phyloP scores from a whole-genome alignment of 306 rosid genomes.

The Citrullus amarus region DNA sequence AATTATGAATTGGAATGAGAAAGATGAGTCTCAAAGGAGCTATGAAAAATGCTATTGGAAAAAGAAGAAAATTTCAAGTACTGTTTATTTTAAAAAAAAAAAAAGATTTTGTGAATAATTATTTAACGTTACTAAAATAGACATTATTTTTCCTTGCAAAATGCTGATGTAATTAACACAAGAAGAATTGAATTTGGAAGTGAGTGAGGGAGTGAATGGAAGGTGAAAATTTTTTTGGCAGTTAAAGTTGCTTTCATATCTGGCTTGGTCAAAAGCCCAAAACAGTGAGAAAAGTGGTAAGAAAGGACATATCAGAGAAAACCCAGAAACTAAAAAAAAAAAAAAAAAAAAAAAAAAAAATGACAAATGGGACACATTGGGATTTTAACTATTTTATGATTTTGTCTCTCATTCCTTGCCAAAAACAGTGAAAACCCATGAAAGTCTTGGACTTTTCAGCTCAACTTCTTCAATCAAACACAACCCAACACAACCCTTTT shows the following conservation, averaged over 20 bases:
- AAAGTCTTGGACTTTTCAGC: conserved; percentile 70
- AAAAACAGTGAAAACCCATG: conserved; percentile 81
- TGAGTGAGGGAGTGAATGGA: neutral
- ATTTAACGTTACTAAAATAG: no score
- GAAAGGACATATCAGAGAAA: neutral
- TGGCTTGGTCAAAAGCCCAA: conserved; percentile 13
- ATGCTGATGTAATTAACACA: no score
- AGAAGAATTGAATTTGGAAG: neutral
- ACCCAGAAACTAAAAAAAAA: neutral
- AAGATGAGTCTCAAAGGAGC: neutral
- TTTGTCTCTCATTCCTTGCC: conserved; percentile 35
- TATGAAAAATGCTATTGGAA: neutral
- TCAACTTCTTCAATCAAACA: conserved; percentile 58
- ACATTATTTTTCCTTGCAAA: no score
- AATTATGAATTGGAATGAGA: neutral
- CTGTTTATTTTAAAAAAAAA: no score
- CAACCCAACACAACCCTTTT: neutral
- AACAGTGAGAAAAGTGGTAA: conserved; percentile 3
- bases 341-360: neutral
- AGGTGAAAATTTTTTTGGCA: conserved; percentile 30
- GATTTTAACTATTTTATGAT: conserved; percentile 26
- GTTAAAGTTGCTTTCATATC: conserved; percentile 46
- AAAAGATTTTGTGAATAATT: no score
- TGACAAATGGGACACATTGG: conserved; percentile 35
- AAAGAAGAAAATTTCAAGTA: neutral